Evolutionary conservation across 2,329 filamentous ascomycete species (phyloP).

Genomic region (Beauveria scarabaeidicola): DNA sequence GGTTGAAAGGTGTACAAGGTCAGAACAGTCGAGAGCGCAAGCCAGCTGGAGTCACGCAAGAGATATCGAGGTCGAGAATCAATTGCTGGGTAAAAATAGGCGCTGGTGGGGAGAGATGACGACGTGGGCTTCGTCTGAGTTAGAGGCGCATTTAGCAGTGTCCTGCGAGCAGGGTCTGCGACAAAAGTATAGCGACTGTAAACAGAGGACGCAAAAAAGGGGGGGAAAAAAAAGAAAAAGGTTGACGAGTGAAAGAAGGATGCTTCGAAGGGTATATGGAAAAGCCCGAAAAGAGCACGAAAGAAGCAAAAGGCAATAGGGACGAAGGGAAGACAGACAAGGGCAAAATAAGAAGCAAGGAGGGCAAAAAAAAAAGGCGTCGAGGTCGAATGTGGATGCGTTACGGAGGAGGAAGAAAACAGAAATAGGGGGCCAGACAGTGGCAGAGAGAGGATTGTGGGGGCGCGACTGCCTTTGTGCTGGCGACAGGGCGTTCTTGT

Average conservation of each 20-base stretch:
- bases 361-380: constrained; percentile 4
- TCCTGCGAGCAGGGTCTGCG: neutral
- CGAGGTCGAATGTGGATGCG: neutral
- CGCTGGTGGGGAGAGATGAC: constrained; percentile 13
- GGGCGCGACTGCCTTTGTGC: no score
- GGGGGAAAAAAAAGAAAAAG: neutral
- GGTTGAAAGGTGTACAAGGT: neutral
- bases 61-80: neutral
- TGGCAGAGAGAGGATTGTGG: no score
- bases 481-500: no score
- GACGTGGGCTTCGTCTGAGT: constrained; percentile 5
- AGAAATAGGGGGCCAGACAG: no score
- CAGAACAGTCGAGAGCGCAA: neutral
- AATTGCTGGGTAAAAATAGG: neutral
- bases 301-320: neutral
- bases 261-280: neutral
- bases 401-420: no score
- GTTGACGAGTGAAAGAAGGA: neutral
- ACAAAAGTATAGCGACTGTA: neutral
- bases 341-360: constrained; percentile 8
- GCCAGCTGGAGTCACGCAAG: neutral
- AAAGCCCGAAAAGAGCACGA: neutral
- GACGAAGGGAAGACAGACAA: neutral
- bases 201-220: neutral
- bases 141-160: neutral